Percentiles rank a stretch among this genome's conserved stretches.
Evolutionary conservation across 352 stramenopile species (phyloP).

Genomic region (Phytophthora multivora): DNA sequence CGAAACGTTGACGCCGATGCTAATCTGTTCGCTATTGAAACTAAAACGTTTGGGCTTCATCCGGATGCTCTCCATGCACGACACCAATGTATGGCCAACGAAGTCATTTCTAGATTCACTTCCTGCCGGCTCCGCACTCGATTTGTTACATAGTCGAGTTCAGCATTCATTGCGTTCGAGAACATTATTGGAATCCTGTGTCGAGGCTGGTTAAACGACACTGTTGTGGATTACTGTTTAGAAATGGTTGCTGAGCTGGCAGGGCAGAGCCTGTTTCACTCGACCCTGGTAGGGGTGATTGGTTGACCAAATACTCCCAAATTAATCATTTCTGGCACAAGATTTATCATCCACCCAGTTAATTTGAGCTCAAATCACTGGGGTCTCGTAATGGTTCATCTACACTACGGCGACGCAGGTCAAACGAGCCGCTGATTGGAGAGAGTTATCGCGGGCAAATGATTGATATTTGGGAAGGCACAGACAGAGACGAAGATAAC

Average conservation of each 20-base stretch:
- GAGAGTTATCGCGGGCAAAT: not conserved
- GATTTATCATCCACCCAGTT: no score
- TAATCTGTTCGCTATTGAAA: not conserved
- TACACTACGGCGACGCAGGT: no score
- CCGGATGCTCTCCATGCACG: not conserved
- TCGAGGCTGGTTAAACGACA: constrained; percentile 9
- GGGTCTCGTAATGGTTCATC: no score
- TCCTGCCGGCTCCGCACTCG: constrained; percentile 1
- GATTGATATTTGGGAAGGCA: no score
- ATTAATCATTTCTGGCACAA: no score
- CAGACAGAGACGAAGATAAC: no score
- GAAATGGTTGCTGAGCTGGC: not conserved
- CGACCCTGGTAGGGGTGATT: no score
- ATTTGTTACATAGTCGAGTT: not conserved
- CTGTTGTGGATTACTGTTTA: constrained; percentile 5
- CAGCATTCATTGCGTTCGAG: not conserved
- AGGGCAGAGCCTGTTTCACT: not conserved
- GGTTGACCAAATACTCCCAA: no score
- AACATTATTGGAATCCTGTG: constrained; percentile 16
- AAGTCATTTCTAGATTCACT: constrained; percentile 9
- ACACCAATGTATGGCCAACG: constrained; percentile 1
- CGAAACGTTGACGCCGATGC: not conserved
- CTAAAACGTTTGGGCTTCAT: not conserved
- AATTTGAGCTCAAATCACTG: no score
- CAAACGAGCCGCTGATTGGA: not conserved